These are phyloP conservation scores for Microbotryum scabiosae DNA, from an alignment of 1,284 basidiomycete species.

Conservation along the genomic window DNA sequence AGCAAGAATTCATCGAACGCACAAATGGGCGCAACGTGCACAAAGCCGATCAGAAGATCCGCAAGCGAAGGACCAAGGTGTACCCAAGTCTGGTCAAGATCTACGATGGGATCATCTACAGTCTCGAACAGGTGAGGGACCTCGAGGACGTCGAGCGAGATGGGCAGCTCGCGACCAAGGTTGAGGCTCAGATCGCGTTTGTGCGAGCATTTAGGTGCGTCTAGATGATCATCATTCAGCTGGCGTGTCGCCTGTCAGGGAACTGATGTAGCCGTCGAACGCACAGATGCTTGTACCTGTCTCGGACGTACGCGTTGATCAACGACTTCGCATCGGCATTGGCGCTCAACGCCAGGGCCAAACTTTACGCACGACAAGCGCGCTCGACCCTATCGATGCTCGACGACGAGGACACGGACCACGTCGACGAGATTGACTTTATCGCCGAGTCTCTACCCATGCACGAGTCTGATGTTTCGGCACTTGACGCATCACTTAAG, in stretches of 20 bases:
- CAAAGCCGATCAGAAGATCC: constrained; percentile 51
- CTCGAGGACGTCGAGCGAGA: constrained; percentile 79
- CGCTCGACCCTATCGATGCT: constrained; percentile 44
- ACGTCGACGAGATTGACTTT: constrained; percentile 10
- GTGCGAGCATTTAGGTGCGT: constrained; percentile 63
- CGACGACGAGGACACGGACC: constrained; percentile 50
- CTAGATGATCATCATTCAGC: neutral
- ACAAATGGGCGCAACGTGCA: constrained; percentile 36
- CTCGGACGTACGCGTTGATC: constrained; percentile 57
- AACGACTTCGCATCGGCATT: constrained; percentile 65
- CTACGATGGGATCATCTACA: constrained; percentile 74
- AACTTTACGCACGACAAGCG: constrained; percentile 61
- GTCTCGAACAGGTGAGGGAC: constrained; percentile 67
- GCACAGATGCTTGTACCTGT: constrained; percentile 58
- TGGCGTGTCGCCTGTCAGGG: neutral
- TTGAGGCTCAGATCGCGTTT: constrained; percentile 64
- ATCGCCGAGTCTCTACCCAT: constrained; percentile 13
- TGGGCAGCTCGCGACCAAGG: constrained; percentile 63
- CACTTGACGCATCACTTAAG: constrained; percentile 23
- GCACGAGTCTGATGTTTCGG: neutral
- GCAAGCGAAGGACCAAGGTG: constrained; percentile 43
- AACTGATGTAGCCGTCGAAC: neutral
- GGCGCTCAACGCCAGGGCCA: constrained; percentile 57
- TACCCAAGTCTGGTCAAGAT: constrained; percentile 80
- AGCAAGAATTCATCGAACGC: constrained; percentile 8